Percentiles rank a stretch among this genome's conserved stretches.
phyloP scores from a whole-genome alignment of 371 early-diverging fungal species.

The Dichotomocladium elegans region DNA sequence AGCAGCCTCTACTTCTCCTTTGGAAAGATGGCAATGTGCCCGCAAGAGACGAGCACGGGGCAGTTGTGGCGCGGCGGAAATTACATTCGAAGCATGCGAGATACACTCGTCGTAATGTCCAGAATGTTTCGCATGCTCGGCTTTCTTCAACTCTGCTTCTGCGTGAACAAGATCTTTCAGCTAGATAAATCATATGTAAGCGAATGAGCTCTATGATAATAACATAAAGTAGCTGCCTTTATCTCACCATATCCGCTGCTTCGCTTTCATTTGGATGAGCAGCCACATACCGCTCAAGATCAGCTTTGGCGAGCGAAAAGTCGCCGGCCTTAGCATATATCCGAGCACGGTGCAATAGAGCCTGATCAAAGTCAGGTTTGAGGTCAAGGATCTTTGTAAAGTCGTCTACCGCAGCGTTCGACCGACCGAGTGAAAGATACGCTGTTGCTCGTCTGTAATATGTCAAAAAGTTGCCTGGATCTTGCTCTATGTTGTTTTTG shows the following conservation, averaged over 20 bases:
- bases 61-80: conserved; percentile 56
- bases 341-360: conserved; percentile 77
- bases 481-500: conserved; percentile 49
- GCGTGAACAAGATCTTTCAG: conserved; percentile 43
- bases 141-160: conserved; percentile 26
- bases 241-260: conserved; percentile 30
- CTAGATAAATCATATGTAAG: conserved; percentile 12
- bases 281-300: conserved; percentile 40
- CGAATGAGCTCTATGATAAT: not conserved
- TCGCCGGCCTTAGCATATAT: conserved; percentile 71
- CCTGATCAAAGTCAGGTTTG: conserved; percentile 81
- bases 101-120: conserved; percentile 64
- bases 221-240: not conserved
- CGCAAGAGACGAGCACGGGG: conserved; percentile 57
- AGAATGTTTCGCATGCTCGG: conserved; percentile 35
- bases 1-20: conserved; percentile 79
- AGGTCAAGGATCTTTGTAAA: conserved; percentile 71
- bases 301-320: conserved; percentile 55
- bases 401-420: conserved; percentile 72
- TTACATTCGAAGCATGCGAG: conserved; percentile 50
- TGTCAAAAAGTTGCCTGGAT: conserved; percentile 76
- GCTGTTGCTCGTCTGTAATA: conserved; percentile 88
- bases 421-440: conserved; percentile 71
- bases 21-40: conserved; percentile 70
- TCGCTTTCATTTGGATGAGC: conserved; percentile 36